Evolutionary conservation across 306 rosid genomes (phyloP), one percentile per base, ranked within the genome.

Genomic region (Mucuna pruriens): DNA sequence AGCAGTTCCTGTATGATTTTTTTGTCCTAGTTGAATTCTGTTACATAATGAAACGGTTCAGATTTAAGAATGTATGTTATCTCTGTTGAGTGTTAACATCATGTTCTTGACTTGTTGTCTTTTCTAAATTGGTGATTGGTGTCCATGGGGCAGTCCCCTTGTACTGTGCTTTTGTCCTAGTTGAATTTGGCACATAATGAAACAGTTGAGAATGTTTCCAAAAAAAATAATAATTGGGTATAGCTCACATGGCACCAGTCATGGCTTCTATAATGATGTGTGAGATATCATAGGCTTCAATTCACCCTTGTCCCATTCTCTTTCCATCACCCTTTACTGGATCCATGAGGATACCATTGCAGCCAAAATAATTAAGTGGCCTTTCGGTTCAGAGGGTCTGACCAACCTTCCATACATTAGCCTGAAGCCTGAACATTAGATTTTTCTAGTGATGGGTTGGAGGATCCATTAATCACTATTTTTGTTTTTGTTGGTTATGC

Each of bases 181-280:
- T 29, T 61, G 40, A 61, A 29, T 15, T 26, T 61, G 44, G 69
- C 23, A 63, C 22, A 13, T 61, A 31, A 25, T 29, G 16, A 23
- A 22, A 57, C 34, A 22, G 64, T 33, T 40, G 23, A 7, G 23
- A 62, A 62, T 31, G 69, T 33, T 17, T 31, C 23, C 22, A 16
- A 63, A 63, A 15, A 15, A 62, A 26, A 26, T 13, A 12, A 60
- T 26, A 60, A 31, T 62, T 16, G 44, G 68, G 42, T 63, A n/a
- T n/a, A 33, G 44, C 44, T 63, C 69, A 33, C 44, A 63, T 63
- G 40, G 10, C 67, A 61, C 66, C 19, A 12, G 66, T 60, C 67
- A 61, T 15, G 44, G 40, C 69, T 44, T 33, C 69, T 63, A 63
- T 63, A n/a, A 63, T 62, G 42, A 7, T 61, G 20, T 31, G 22